Evolutionary conservation across 2,329 filamentous ascomycete genomes (phyloP), one percentile per base, ranked within the genome.

Genomic region (Sclerotinia glacialis): DNA sequence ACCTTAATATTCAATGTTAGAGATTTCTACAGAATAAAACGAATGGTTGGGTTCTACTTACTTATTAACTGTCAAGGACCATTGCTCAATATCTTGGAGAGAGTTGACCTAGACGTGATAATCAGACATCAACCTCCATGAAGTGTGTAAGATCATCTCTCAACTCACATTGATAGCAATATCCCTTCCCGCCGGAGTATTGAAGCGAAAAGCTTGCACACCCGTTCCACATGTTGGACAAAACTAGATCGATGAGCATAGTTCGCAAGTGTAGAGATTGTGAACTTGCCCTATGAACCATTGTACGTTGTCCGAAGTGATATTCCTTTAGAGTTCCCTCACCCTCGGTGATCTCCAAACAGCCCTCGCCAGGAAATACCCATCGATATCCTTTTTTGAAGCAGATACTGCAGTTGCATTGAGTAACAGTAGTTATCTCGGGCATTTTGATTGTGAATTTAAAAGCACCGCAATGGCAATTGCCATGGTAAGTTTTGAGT

Each of bases 331-430:
- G 73, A 3, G 74, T 2, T 76, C 78, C 44, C 76, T 70, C 68
- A 72, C 83, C 84, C 72, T 82, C 82, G 72, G 84, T 76, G 64
- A 84, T 73, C n/a, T 72, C 78, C 65, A 84, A 76, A 52, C 75
- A 67, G 46, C 75, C 72, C 3, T 69, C 72, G 0, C 70, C 69
- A 5, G 77, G 73, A 44, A 78, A 73, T 26, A 77, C 55, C 74
- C 76, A 82, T 47, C 82, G 73, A 53, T 80, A 80, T 21, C 77
- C 81, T 73, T 83, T 83, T 71, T 80, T 83, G 71, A 70, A 72
- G 74, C 89, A 89, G 70, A 89, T 84, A 77, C 86, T 89, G 78
- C 89, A 91, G 76, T 88, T 87, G 78, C 89, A 89, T 72, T 84
- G 80, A 5, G 77, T 74, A 7, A 81, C 82, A 5, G 80, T 76